Conservation (phyloP, 495 filamentous ascomycete genomes). For the Lentithecium fluviatile region DNA sequence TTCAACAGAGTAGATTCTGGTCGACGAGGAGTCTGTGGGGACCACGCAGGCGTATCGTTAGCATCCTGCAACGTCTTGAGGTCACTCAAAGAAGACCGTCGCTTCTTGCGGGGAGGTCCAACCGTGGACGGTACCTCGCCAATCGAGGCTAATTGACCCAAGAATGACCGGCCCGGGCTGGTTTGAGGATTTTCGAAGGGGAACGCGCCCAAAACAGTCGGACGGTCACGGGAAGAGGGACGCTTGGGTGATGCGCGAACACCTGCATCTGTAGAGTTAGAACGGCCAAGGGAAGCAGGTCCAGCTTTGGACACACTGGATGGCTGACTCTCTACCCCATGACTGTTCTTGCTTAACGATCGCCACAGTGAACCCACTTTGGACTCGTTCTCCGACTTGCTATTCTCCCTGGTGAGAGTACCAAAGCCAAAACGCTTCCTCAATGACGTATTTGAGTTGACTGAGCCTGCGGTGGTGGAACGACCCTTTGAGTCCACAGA, state of each 20-base stretch:
- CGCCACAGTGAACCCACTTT: slow-evolving; percentile 79
- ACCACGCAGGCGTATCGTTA: slow-evolving; percentile 33
- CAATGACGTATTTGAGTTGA: slow-evolving; percentile 73
- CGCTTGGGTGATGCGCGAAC: slow-evolving; percentile 48
- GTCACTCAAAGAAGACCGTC: slow-evolving; percentile 90
- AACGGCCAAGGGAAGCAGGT: slow-evolving; percentile 59
- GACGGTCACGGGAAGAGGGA: slow-evolving; percentile 49
- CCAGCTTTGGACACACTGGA: slow-evolving; percentile 58
- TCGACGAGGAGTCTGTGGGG: slow-evolving; percentile 36
- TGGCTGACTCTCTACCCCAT: slow-evolving; percentile 51
- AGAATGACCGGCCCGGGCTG: slow-evolving; percentile 47
- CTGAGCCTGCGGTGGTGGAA: slow-evolving; percentile 55
- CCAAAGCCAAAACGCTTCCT: slow-evolving; percentile 80
- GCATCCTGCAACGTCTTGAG: slow-evolving; percentile 54
- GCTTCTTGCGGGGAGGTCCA: slow-evolving; percentile 65
- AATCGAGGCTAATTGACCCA: slow-evolving; percentile 47
- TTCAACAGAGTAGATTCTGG: slow-evolving; percentile 17
- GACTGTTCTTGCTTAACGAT: slow-evolving; percentile 80
- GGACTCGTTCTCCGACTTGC: slow-evolving; percentile 65
- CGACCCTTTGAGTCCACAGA: slow-evolving; percentile 50
- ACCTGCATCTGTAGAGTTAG: slow-evolving; percentile 79
- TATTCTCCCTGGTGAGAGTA: slow-evolving; percentile 71
- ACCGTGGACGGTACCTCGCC: slow-evolving; percentile 44
- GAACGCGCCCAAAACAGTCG: slow-evolving; percentile 60
- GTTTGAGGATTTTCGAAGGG: slow-evolving; percentile 41